Percentiles rank a stretch among this genome's conserved stretches.
These are phyloP conservation scores for Populus tremula DNA, from an alignment of 345 rosid species.

Conservation along the genomic window DNA sequence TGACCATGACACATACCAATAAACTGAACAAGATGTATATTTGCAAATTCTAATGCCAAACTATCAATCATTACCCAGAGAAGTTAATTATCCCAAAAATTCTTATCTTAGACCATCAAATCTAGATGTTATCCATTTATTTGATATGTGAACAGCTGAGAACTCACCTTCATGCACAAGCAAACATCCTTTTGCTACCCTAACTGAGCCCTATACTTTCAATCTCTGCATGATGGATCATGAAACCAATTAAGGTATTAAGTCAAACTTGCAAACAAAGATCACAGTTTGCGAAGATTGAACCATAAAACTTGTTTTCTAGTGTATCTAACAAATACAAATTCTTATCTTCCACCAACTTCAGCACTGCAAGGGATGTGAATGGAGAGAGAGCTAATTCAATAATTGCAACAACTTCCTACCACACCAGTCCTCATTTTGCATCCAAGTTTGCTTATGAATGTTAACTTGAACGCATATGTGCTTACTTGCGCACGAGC, in stretches of 20 bases:
- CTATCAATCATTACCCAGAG: not conserved
- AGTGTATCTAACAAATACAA: not conserved
- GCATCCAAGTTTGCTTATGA: not conserved
- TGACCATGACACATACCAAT: not conserved
- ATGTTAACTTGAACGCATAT: not conserved
- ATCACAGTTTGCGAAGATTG: not conserved
- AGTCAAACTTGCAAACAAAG: not conserved
- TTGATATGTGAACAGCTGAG: no score
- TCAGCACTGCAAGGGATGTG: not conserved
- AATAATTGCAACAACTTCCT: not conserved
- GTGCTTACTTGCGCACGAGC: not conserved
- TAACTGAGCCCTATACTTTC: not conserved
- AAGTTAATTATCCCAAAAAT: no score
- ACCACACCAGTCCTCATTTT: not conserved
- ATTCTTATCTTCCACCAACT: no score
- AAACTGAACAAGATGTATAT: not conserved
- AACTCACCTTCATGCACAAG: no score
- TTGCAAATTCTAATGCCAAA: not conserved
- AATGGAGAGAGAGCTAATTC: not conserved
- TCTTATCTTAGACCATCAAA: no score
- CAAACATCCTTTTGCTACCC: not conserved
- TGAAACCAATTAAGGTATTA: no score
- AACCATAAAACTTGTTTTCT: not conserved
- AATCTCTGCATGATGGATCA: no score
- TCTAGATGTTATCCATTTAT: no score